A percentile compares a stretch with the other conserved stretches of the same genome.
These are phyloP conservation scores for Priceomyces medius DNA, from an alignment of 805 yeast genomes.

Conservation along the genomic window DNA sequence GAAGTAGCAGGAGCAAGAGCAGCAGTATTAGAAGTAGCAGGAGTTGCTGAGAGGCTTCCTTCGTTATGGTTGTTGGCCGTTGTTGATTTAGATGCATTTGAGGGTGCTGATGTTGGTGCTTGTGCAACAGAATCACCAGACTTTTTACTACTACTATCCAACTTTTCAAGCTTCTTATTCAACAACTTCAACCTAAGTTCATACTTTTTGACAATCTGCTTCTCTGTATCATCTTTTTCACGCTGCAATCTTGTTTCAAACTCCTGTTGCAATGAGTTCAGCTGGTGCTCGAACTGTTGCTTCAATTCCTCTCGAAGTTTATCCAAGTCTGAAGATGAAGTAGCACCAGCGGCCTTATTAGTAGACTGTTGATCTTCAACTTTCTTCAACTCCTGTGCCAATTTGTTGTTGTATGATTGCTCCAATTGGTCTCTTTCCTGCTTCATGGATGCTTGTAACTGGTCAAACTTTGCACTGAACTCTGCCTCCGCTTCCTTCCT, in stretches of 20 bases:
- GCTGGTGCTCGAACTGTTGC: conserved; percentile 18
- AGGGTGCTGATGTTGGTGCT: too few species aligned
- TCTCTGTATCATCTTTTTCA: conserved; percentile 42
- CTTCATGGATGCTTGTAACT: conserved; percentile 16
- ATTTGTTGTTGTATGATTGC: conserved; percentile 28
- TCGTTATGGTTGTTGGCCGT: background rate
- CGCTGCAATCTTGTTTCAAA: conserved; percentile 18
- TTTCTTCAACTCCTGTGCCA: conserved; percentile 18
- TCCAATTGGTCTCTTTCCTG: conserved; percentile 35
- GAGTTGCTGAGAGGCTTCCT: background rate
- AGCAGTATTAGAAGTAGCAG: background rate
- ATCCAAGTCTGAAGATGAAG: conserved; percentile 5
- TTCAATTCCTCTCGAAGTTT: conserved; percentile 9
- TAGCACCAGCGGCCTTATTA: background rate
- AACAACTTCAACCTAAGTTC: conserved; percentile 59
- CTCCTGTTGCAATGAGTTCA: conserved; percentile 19
- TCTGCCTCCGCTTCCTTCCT: conserved; percentile 27
- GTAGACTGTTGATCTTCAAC: conserved; percentile 15
- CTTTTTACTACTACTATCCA: conserved; percentile 35
- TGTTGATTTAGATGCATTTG: conserved; percentile 6
- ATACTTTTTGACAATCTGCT: conserved; percentile 54
- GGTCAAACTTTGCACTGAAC: conserved; percentile 18
- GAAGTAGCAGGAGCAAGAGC: conserved; percentile 4
- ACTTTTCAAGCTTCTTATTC: conserved; percentile 51
- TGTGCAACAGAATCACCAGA: conserved; percentile 6